Conservation (phyloP, 73 alveolate genomes). For the Stentor coeruleus region DNA sequence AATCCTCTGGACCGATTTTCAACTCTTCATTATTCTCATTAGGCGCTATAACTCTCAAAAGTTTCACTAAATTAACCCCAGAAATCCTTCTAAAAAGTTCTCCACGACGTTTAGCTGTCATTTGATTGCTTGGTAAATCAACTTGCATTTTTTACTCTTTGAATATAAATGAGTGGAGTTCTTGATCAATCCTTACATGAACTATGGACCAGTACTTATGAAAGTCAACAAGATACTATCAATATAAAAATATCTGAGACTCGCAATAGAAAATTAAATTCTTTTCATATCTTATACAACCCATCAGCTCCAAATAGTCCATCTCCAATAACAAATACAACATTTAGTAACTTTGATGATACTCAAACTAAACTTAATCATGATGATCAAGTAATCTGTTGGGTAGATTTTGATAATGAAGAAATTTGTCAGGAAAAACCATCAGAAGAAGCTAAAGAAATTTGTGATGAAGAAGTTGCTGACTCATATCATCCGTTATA, state of each 20-base stretch:
- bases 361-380: background rate
- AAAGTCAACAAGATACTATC: background rate
- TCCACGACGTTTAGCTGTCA: slow-evolving; percentile 70
- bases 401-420: slow-evolving; percentile 63
- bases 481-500: slow-evolving; percentile 54
- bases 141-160: too few relatives aligned
- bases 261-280: background rate
- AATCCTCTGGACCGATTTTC: slow-evolving; percentile 37
- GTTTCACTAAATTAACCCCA: slow-evolving; percentile 64
- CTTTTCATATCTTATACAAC: background rate
- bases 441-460: slow-evolving; percentile 34
- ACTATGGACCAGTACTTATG: background rate
- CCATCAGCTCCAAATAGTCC: background rate
- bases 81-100: slow-evolving; percentile 79
- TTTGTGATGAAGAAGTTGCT: slow-evolving; percentile 48
- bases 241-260: background rate
- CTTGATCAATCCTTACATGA: background rate
- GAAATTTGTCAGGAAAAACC: slow-evolving; percentile 36
- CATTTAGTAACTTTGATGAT: slow-evolving; percentile 5
- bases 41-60: slow-evolving; percentile 12
- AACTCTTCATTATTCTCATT: slow-evolving; percentile 24
- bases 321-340: background rate
- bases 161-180: background rate
- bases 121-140: slow-evolving; percentile 45
- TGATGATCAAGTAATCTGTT: slow-evolving; percentile 50